A percentile compares a stretch with the other conserved stretches of the same genome.
Evolutionary conservation across 805 yeast genomes (phyloP).

Genomic region (Saccharomycopsis sp.): DNA sequence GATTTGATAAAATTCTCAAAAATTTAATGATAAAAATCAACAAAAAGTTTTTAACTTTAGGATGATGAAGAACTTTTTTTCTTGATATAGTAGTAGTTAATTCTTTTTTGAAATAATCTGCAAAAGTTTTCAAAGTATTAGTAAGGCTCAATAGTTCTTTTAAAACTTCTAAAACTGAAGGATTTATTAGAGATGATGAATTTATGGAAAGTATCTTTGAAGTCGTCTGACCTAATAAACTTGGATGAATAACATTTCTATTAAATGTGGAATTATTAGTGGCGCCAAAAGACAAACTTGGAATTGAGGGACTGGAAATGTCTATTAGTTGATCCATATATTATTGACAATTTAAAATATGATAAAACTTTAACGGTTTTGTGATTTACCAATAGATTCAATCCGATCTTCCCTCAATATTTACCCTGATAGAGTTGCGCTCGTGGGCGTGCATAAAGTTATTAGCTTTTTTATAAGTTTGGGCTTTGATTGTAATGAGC

Average conservation of each 20-base stretch:
- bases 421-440: too few species aligned
- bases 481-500: too few species aligned
- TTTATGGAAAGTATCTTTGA: neutral
- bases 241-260: neutral
- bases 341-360: neutral
- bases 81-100: neutral
- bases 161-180: neutral
- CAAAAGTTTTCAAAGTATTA: neutral
- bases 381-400: too few species aligned
- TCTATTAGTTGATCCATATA: slow-evolving; percentile 3
- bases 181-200: neutral
- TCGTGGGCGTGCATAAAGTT: too few species aligned
- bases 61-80: slow-evolving; percentile 1
- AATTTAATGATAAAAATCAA: slow-evolving; percentile 1
- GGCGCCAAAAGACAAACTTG: neutral
- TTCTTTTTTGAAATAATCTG: neutral
- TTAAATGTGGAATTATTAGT: neutral
- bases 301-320: neutral
- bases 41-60: slow-evolving; percentile 3
- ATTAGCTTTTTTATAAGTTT: too few species aligned
- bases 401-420: too few species aligned
- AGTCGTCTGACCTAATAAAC: neutral
- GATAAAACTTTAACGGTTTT: too few species aligned
- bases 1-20: neutral
- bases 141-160: neutral